These are phyloP conservation scores for Mollisia scopiformis DNA, from an alignment of 2,329 filamentous ascomycete species.

Conservation along the genomic window DNA sequence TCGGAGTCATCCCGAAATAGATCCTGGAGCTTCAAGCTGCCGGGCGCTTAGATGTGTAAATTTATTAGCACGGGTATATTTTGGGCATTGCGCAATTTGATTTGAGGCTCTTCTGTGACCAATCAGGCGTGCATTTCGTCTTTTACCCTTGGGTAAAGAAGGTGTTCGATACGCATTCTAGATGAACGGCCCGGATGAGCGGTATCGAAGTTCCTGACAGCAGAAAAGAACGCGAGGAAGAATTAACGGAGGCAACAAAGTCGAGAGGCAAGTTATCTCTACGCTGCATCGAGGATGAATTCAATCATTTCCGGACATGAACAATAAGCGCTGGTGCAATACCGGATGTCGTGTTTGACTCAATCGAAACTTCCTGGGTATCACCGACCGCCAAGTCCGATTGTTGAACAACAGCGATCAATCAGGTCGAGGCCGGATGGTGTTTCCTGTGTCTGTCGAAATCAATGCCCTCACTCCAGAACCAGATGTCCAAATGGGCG, in stretches of 20 bases:
- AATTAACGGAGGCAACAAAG: not conserved
- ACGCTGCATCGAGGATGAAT: not conserved
- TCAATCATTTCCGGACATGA: not conserved
- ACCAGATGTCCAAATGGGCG: not conserved
- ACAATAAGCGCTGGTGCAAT: not conserved
- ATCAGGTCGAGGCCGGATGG: not conserved
- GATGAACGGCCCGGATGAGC: not conserved
- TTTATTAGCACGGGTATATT: conserved; percentile 1
- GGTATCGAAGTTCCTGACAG: not conserved
- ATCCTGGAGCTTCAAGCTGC: not conserved
- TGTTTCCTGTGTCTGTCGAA: not conserved
- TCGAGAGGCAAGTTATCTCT: not conserved
- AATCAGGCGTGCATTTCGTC: not conserved
- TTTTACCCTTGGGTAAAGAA: not conserved
- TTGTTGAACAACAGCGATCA: not conserved
- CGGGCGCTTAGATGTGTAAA: conserved; percentile 1
- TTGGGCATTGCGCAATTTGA: not conserved
- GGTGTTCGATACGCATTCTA: not conserved
- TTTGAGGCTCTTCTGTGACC: not conserved
- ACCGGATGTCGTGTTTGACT: not conserved
- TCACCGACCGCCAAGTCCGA: not conserved
- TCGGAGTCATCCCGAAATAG: conserved; percentile 1
- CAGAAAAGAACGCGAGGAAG: not conserved
- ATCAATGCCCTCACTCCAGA: not conserved
- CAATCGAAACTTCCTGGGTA: not conserved